Conservation (phyloP, 345 rosid species). For the Eucalyptus microcorys region DNA sequence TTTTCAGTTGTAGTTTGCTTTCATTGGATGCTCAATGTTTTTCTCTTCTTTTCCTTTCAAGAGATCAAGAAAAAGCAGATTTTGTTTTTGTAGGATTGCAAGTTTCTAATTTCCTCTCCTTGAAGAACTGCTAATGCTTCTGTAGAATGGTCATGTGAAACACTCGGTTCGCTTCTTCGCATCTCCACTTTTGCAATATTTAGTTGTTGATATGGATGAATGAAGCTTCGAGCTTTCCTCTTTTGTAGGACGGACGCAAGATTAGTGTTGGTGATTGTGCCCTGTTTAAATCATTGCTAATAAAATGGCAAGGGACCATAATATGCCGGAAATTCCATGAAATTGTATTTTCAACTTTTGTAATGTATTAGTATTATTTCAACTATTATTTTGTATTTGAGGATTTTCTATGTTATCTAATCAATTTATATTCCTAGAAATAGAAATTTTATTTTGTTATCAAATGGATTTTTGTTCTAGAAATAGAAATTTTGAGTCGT, state of each 20-base stretch:
- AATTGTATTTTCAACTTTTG: no score
- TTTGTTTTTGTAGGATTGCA: neutral
- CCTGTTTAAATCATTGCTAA: conserved; percentile 45
- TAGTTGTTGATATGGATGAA: neutral
- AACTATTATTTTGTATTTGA: no score
- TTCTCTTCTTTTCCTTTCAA: neutral
- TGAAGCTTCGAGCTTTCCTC: neutral
- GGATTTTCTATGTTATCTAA: no score
- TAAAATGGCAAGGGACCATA: no score
- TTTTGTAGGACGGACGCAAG: conserved; percentile 67
- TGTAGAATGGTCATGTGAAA: neutral
- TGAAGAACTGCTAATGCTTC: neutral
- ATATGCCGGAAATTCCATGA: no score
- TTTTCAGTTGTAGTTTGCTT: neutral
- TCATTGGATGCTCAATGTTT: neutral
- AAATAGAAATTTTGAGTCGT: no score
- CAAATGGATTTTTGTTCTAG: no score
- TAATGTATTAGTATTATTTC: no score
- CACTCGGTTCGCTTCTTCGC: neutral
- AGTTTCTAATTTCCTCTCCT: neutral
- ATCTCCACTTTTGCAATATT: neutral
- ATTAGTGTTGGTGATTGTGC: conserved; percentile 89
- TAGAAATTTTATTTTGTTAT: no score
- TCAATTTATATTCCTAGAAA: no score
- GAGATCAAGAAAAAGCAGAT: neutral